phyloP scores from a whole-genome alignment of 2,329 filamentous ascomycete species.

The Aspergillus neotritici region DNA sequence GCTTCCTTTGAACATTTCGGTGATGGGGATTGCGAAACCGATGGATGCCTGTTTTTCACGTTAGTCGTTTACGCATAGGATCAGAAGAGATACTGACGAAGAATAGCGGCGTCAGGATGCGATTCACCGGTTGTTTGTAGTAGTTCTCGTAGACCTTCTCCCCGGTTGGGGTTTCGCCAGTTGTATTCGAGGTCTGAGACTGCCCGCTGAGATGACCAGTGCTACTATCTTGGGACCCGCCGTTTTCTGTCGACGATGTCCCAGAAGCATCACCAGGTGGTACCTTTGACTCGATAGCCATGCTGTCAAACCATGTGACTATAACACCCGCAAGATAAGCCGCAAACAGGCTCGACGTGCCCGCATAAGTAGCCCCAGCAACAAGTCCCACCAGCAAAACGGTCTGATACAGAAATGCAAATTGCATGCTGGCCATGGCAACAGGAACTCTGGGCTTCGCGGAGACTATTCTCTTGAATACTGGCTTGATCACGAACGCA shows the following conservation, averaged over 20 bases:
- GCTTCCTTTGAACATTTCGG: constrained; percentile 57
- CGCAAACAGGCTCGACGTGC: constrained; percentile 53
- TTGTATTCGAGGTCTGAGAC: not conserved
- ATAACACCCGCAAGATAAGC: constrained; percentile 53
- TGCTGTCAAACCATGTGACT: constrained; percentile 47
- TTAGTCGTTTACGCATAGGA: not conserved
- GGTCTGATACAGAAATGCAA: constrained; percentile 41
- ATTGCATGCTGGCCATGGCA: constrained; percentile 10
- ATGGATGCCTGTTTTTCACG: constrained; percentile 46
- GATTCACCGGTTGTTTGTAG: constrained; percentile 42
- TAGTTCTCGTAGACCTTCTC: constrained; percentile 42
- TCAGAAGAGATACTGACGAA: constrained; percentile 49
- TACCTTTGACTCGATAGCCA: constrained; percentile 5
- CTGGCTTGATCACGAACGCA: constrained; percentile 13
- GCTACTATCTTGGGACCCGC: too few species aligned
- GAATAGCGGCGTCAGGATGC: constrained; percentile 64
- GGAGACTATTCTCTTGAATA: constrained; percentile 5
- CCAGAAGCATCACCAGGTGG: too few species aligned
- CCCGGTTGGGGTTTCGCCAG: constrained; percentile 14
- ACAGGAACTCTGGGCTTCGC: constrained; percentile 6
- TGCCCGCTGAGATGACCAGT: not conserved
- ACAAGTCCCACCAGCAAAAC: constrained; percentile 44
- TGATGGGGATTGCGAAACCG: constrained; percentile 73
- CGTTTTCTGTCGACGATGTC: too few species aligned
- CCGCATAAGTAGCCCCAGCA: constrained; percentile 48